Percentiles rank a stretch among this genome's conserved stretches.
These are phyloP conservation scores for Jaapia argillacea DNA, from an alignment of 768 basidiomycete genomes.

Conservation along the genomic window DNA sequence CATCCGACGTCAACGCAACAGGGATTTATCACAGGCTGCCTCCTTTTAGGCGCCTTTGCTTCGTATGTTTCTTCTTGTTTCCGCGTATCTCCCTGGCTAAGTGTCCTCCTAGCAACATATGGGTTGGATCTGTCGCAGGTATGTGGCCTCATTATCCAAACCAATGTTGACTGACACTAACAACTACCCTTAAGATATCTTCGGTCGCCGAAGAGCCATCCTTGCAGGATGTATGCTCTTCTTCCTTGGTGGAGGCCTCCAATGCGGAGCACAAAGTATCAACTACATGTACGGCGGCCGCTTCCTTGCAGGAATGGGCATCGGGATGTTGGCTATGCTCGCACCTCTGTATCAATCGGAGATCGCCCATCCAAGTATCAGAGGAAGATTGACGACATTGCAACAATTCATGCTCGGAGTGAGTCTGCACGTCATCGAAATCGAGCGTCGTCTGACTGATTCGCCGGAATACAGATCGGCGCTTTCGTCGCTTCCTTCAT, in stretches of 20 bases:
- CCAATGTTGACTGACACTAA: background rate
- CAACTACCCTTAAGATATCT: constrained; percentile 4
- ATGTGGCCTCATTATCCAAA: background rate
- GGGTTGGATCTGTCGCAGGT: background rate
- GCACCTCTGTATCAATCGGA: constrained; percentile 49
- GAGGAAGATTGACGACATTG: constrained; percentile 42
- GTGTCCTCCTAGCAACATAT: background rate
- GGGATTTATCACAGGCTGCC: constrained; percentile 14
- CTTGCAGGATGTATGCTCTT: constrained; percentile 15
- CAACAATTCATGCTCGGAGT: constrained; percentile 46
- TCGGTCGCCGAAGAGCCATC: constrained; percentile 12
- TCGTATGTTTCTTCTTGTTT: constrained; percentile 6
- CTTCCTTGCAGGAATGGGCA: constrained; percentile 35
- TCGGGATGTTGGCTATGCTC: constrained; percentile 38
- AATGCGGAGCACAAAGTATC: constrained; percentile 35
- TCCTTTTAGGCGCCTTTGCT: constrained; percentile 15
- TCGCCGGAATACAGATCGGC: constrained; percentile 10
- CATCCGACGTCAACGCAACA: constrained; percentile 11
- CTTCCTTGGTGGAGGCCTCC: constrained; percentile 32
- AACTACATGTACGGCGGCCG: constrained; percentile 39
- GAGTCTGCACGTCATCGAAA: constrained; percentile 2
- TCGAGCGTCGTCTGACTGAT: background rate
- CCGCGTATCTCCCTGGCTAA: background rate
- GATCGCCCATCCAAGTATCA: constrained; percentile 46
- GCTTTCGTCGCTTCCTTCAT: constrained; percentile 38